These are phyloP conservation scores for Gynandropsis gynandra DNA, from an alignment of 345 rosid genomes.

Conservation along the genomic window DNA sequence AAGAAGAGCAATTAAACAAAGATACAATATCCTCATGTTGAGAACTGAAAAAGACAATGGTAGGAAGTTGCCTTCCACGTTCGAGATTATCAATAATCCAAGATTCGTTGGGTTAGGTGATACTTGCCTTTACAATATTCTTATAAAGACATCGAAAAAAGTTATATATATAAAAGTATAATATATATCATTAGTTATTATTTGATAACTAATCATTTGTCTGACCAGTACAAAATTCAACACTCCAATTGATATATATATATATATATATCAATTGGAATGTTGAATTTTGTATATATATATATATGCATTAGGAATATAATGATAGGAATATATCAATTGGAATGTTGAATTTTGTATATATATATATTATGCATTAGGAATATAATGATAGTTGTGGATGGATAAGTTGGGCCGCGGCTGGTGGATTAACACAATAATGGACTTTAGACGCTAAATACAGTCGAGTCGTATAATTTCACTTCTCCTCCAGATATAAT, in stretches of 20 bases:
- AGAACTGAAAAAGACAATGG: not conserved
- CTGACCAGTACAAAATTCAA: not conserved
- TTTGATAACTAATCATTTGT: too few relatives aligned
- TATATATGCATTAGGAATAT: not conserved
- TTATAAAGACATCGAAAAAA: too few relatives aligned
- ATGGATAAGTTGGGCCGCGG: too few relatives aligned
- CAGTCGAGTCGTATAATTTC: too few relatives aligned
- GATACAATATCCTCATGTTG: too few relatives aligned
- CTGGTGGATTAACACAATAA: too few relatives aligned
- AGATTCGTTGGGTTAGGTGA: slow-evolving; percentile 5
- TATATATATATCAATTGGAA: not conserved
- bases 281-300: not conserved
- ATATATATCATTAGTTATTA: too few relatives aligned
- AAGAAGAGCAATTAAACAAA: not conserved
- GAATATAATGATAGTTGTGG: too few relatives aligned
- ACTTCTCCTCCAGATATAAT: too few relatives aligned
- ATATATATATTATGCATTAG: too few relatives aligned
- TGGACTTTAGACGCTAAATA: too few relatives aligned
- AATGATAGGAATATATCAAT: not conserved
- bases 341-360: too few relatives aligned
- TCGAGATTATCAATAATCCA: slow-evolving; percentile 11
- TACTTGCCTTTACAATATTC: not conserved
- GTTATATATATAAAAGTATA: not conserved
- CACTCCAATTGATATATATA: not conserved
- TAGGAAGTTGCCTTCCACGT: slow-evolving; percentile 15